Evolutionary conservation across 2,329 filamentous ascomycete species (phyloP).

Genomic region (Torrubiella hemipterigena): DNA sequence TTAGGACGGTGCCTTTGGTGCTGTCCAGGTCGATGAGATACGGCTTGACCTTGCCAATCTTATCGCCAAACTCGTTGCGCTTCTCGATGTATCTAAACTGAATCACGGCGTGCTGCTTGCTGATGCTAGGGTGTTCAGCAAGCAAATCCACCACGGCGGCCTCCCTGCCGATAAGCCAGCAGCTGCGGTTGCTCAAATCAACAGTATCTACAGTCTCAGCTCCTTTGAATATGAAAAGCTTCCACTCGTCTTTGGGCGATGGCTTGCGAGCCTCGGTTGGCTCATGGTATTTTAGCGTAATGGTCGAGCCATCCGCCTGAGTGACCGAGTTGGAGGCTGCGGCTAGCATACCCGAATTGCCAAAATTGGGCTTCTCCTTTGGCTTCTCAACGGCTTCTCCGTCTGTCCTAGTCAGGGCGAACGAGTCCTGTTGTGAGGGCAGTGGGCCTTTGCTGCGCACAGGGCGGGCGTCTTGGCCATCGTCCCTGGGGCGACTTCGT

Average conservation of each 20-base stretch:
- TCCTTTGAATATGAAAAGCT: conserved; percentile 86
- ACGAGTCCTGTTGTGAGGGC: conserved; percentile 48
- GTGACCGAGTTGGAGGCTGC: conserved; percentile 71
- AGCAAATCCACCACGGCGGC: conserved; percentile 67
- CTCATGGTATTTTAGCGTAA: conserved; percentile 92
- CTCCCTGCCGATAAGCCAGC: conserved; percentile 85
- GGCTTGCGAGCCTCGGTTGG: conserved; percentile 87
- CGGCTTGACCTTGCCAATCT: conserved; percentile 64
- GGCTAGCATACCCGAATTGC: conserved; percentile 67
- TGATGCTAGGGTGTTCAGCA: conserved; percentile 83
- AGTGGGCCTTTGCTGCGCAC: conserved; percentile 33
- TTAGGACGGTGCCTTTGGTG: conserved; percentile 78
- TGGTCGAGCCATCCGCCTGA: conserved; percentile 59
- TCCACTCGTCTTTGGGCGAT: conserved; percentile 66
- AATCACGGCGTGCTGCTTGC: conserved; percentile 89
- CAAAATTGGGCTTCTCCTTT: conserved; percentile 84
- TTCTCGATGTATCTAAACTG: conserved; percentile 83
- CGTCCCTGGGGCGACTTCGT: conserved; percentile 4
- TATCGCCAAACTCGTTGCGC: conserved; percentile 78
- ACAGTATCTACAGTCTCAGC: conserved; percentile 70
- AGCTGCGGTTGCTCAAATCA: conserved; percentile 62
- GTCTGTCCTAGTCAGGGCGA: conserved; percentile 38
- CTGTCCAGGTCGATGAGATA: conserved; percentile 93
- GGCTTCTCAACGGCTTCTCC: conserved; percentile 38
- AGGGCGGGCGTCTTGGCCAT: conserved; percentile 10